Percentiles rank a stretch among this genome's conserved stretches.
phyloP scores from a whole-genome alignment of 176 grass and related monocot genomes.

The Juncus effusus region DNA sequence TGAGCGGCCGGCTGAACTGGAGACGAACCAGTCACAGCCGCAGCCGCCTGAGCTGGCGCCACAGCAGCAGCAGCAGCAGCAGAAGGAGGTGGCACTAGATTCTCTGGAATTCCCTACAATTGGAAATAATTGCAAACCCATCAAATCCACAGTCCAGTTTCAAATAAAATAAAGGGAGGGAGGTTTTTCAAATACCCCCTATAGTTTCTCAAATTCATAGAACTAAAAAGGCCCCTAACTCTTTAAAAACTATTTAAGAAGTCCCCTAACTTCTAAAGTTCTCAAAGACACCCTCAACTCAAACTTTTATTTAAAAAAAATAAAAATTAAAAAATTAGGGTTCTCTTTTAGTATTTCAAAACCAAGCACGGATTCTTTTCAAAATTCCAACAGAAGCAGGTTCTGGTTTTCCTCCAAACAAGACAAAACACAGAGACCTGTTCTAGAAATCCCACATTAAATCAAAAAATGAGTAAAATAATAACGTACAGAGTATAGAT shows the following conservation, averaged over 20 bases:
- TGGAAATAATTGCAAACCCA: not conserved
- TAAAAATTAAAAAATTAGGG: no score
- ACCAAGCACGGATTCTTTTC: no score
- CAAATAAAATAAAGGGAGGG: not conserved
- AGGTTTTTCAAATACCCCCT: no score
- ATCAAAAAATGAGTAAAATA: constrained; percentile 12
- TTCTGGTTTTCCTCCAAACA: not conserved
- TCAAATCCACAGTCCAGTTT: not conserved
- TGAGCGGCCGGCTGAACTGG: constrained; percentile 41
- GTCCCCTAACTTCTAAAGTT: no score
- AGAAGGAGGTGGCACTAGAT: constrained; percentile 37
- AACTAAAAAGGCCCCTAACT: no score
- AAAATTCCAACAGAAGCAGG: not conserved
- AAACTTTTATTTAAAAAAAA: no score
- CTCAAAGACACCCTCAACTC: no score
- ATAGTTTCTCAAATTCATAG: no score
- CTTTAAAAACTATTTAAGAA: no score
- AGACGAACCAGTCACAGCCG: constrained; percentile 19
- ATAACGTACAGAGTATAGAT: constrained; percentile 74
- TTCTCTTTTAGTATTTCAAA: no score
- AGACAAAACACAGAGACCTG: not conserved
- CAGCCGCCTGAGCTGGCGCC: constrained; percentile 38
- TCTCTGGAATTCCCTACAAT: constrained; percentile 69
- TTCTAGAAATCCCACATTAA: constrained; percentile 9
- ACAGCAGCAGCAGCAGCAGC: constrained; percentile 42